These are phyloP conservation scores for Saccharomycopsis babjevae DNA, from an alignment of 805 yeast genomes.

Conservation along the genomic window DNA sequence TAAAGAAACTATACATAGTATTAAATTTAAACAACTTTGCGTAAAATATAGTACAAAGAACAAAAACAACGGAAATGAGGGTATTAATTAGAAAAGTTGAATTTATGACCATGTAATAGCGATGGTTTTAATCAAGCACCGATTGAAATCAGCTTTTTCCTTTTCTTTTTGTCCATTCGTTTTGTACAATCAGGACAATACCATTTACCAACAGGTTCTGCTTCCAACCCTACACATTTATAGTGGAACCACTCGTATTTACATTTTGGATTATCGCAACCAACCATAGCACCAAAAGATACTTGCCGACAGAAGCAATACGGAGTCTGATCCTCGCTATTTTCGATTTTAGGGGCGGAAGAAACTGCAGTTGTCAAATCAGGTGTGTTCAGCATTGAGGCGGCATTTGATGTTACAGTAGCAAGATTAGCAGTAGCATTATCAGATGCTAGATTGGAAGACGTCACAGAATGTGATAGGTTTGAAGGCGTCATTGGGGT, in stretches of 20 bases:
- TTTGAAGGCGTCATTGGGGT: not conserved
- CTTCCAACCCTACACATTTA: slow-evolving; percentile 81
- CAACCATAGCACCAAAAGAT: slow-evolving; percentile 94
- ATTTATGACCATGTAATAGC: too few relatives aligned
- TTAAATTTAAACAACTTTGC: too few relatives aligned
- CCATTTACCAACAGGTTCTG: slow-evolving; percentile 91
- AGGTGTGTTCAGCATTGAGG: not conserved
- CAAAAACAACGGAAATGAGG: not conserved
- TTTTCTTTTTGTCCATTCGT: slow-evolving; percentile 27
- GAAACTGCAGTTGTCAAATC: slow-evolving; percentile 3
- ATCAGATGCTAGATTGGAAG: not conserved
- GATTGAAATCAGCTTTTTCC: slow-evolving; percentile 16
- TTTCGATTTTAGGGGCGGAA: slow-evolving; percentile 5
- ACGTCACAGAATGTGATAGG: not conserved
- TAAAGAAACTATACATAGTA: too few relatives aligned
- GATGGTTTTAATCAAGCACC: not conserved
- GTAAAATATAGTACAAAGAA: not conserved
- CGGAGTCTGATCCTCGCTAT: slow-evolving; percentile 16
- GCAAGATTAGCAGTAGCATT: not conserved
- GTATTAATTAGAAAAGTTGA: not conserved
- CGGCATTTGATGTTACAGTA: not conserved
- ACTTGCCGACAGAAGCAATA: slow-evolving; percentile 85
- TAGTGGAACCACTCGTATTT: slow-evolving; percentile 43
- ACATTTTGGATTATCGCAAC: slow-evolving; percentile 87
- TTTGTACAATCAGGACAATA: slow-evolving; percentile 76